Percentiles rank a stretch among this genome's conserved stretches.
Conservation (phyloP, 2,329 filamentous ascomycete genomes). For the Colletotrichum echinochloae region DNA sequence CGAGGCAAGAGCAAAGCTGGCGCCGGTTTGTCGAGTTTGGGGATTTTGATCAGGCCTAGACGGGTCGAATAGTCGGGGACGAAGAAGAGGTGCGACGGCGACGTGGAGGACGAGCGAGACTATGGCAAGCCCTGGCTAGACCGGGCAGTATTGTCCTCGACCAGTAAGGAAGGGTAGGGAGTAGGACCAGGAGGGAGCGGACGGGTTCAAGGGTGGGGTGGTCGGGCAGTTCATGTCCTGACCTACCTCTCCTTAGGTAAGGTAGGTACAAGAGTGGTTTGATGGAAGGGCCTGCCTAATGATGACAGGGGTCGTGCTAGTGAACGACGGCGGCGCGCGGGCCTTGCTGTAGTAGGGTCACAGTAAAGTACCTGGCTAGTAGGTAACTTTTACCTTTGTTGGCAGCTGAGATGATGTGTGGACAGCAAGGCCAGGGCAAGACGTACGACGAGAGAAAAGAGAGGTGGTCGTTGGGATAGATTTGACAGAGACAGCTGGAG, state of each 20-base stretch:
- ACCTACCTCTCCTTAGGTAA: background rate
- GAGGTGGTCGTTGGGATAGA: conserved; percentile 16
- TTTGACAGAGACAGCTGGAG: background rate
- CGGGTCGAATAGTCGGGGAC: conserved; percentile 29
- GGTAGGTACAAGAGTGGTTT: conserved; percentile 27
- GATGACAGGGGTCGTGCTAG: conserved; percentile 22
- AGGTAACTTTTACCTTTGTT: background rate
- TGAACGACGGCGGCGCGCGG: conserved; percentile 21
- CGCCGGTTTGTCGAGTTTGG: conserved; percentile 19
- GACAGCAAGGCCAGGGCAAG: conserved; percentile 15
- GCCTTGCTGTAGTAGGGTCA: conserved; percentile 16
- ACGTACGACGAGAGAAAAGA: conserved; percentile 3
- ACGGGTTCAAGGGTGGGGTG: conserved; percentile 30
- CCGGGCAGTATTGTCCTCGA: conserved; percentile 16
- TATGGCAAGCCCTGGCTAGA: conserved; percentile 38
- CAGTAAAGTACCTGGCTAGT: background rate
- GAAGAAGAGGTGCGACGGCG: conserved; percentile 39
- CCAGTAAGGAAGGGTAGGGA: conserved; percentile 9
- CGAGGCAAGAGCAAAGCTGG: conserved; percentile 32
- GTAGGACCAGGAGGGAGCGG: conserved; percentile 10
- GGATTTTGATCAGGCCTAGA: conserved; percentile 30
- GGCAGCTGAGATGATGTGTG: conserved; percentile 7
- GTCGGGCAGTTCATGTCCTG: conserved; percentile 22
- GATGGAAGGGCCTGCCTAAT: conserved; percentile 28
- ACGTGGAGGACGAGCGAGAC: conserved; percentile 36